These are phyloP conservation scores for Eustoma russellianum DNA, from an alignment of 257 asterid species.

Conservation along the genomic window DNA sequence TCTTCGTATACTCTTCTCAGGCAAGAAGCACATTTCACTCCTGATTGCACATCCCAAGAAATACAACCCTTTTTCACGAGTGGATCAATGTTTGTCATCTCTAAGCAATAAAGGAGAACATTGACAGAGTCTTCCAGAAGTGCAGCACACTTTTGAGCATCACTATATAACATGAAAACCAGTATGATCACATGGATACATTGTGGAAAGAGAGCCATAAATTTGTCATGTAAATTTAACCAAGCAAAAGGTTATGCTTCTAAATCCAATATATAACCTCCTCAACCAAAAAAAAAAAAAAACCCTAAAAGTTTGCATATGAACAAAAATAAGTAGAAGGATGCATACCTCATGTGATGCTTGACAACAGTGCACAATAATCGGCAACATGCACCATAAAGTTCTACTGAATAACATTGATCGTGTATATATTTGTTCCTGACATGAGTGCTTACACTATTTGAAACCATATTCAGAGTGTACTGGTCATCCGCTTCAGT, in stretches of 20 bases:
- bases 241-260: background rate
- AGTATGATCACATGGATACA: constrained; percentile 1
- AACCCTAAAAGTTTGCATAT: background rate
- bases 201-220: background rate
- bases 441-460: constrained; percentile 9
- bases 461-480: constrained; percentile 6
- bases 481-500: constrained; percentile 20
- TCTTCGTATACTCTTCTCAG: constrained; percentile 92
- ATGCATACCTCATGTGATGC: constrained; percentile 58
- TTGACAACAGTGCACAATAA: constrained; percentile 63
- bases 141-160: constrained; percentile 46
- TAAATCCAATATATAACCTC: background rate
- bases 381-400: constrained; percentile 77
- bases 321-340: constrained; percentile 7
- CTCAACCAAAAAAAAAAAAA: background rate
- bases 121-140: constrained; percentile 73
- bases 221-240: background rate
- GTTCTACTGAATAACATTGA: constrained; percentile 38
- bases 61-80: constrained; percentile 22
- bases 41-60: constrained; percentile 65
- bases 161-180: constrained; percentile 29
- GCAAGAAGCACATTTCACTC: constrained; percentile 68
- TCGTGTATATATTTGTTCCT: constrained; percentile 25
- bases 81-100: constrained; percentile 35
- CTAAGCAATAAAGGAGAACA: constrained; percentile 75